Percentiles rank a stretch among this genome's conserved stretches.
Evolutionary conservation across 768 basidiomycete species (phyloP).

Genomic region (Pisolithus sp.): DNA sequence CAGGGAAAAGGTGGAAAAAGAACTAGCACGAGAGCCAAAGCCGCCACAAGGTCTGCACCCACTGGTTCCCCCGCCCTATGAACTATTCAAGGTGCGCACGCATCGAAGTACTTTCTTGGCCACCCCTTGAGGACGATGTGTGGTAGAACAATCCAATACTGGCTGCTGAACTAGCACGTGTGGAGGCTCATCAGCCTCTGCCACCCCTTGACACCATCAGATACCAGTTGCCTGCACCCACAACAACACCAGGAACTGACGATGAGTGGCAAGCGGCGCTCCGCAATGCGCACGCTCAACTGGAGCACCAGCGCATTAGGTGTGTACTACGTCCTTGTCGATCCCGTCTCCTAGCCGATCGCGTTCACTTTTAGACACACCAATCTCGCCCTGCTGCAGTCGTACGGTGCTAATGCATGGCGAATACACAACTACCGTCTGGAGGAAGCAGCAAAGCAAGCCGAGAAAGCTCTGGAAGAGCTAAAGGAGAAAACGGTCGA

Average conservation of each 20-base stretch:
- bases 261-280: constrained; percentile 73
- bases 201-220: constrained; percentile 64
- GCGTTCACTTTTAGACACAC: constrained; percentile 49
- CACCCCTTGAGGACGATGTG: neutral
- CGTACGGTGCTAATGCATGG: constrained; percentile 89
- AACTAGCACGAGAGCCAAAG: constrained; percentile 67
- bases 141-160: constrained; percentile 61
- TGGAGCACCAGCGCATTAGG: constrained; percentile 83
- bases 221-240: constrained; percentile 69
- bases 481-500: constrained; percentile 74
- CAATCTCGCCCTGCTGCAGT: constrained; percentile 76
- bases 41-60: constrained; percentile 60
- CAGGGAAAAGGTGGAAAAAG: constrained; percentile 69
- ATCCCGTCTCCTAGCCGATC: constrained; percentile 1
- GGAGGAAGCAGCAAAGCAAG: constrained; percentile 66
- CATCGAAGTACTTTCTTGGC: constrained; percentile 11
- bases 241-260: constrained; percentile 54
- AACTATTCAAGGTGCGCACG: constrained; percentile 60
- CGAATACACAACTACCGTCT: constrained; percentile 85
- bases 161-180: constrained; percentile 66
- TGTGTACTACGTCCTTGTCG: constrained; percentile 24
- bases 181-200: constrained; percentile 61
- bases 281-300: constrained; percentile 71
- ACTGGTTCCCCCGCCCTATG: constrained; percentile 55
- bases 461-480: constrained; percentile 70